These are phyloP conservation scores for Wickerhamiella kazuoi DNA, from an alignment of 805 yeast species.

Conservation along the genomic window DNA sequence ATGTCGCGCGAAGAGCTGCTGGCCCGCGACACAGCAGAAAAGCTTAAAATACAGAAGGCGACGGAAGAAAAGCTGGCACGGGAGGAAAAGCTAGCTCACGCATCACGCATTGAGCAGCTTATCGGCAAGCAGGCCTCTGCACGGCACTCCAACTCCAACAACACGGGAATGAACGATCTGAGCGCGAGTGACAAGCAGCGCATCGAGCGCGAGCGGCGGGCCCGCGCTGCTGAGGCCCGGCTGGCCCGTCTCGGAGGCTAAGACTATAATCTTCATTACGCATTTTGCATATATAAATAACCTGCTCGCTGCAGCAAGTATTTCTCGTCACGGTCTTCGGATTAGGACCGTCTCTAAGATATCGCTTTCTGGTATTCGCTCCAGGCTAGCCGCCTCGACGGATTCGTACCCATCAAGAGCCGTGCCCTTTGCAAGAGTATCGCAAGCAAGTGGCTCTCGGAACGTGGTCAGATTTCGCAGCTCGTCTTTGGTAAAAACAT, in stretches of 20 bases:
- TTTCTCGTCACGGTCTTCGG: too few species aligned
- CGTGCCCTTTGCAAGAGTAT: conserved; percentile 46
- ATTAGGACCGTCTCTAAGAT: too few species aligned
- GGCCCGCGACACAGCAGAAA: conserved; percentile 15
- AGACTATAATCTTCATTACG: not conserved
- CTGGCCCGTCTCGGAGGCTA: conserved; percentile 21
- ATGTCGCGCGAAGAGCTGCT: conserved; percentile 20
- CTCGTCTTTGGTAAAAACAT: conserved; percentile 50
- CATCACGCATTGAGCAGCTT: conserved; percentile 13
- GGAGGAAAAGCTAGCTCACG: conserved; percentile 8
- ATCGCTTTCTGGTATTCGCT: too few species aligned
- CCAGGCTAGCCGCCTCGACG: not conserved
- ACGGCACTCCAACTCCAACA: conserved; percentile 11
- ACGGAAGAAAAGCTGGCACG: conserved; percentile 10
- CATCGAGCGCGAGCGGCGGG: conserved; percentile 84
- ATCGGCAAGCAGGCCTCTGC: conserved; percentile 15
- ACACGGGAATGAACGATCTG: conserved; percentile 28
- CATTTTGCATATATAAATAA: not conserved
- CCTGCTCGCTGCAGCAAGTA: too few species aligned
- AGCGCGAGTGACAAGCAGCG: conserved; percentile 57
- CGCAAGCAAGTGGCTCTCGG: conserved; percentile 31
- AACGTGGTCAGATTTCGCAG: conserved; percentile 60
- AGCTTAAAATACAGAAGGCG: conserved; percentile 10
- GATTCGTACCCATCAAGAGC: not conserved
- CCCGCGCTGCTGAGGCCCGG: conserved; percentile 91